These are phyloP conservation scores for Lolium perenne DNA, from an alignment of 176 grass and related monocot species.

Conservation along the genomic window DNA sequence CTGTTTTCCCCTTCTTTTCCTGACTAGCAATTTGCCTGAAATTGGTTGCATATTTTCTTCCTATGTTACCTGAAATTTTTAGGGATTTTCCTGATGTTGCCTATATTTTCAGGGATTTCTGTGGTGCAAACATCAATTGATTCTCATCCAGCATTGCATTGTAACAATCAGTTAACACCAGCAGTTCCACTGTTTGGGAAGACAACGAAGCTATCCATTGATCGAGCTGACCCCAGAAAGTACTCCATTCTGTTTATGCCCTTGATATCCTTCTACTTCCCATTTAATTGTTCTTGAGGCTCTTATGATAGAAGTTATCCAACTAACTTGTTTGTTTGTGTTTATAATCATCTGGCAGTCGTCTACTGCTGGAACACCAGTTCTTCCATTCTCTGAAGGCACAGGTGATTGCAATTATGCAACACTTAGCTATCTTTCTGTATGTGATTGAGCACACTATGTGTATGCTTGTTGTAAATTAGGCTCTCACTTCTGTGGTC, in stretches of 20 bases:
- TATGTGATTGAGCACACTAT: not conserved
- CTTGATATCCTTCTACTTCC: constrained; percentile 14
- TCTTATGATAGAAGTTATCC: not conserved
- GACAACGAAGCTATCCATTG: constrained; percentile 64
- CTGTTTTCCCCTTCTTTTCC: no score
- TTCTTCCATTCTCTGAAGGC: constrained; percentile 85
- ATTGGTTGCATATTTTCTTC: not conserved
- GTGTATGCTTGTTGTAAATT: not conserved
- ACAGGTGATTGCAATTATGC: constrained; percentile 58
- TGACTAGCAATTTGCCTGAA: not conserved
- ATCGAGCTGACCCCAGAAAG: constrained; percentile 73
- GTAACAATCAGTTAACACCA: constrained; percentile 53
- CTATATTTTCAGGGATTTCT: constrained; percentile 26
- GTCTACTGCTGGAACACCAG: constrained; percentile 60
- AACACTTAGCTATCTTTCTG: constrained; percentile 24
- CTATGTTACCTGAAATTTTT: not conserved
- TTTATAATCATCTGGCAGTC: constrained; percentile 59
- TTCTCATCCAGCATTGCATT: constrained; percentile 52
- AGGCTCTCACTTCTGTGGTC: not conserved
- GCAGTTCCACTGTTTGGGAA: constrained; percentile 73
- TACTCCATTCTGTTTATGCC: constrained; percentile 42
- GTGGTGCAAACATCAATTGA: constrained; percentile 46
- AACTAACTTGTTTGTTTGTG: constrained; percentile 38
- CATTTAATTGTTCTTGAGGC: not conserved
- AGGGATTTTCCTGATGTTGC: constrained; percentile 34